These are phyloP conservation scores for Lentinula novae-zelandiae DNA, from an alignment of 1,284 basidiomycete genomes.

Conservation along the genomic window DNA sequence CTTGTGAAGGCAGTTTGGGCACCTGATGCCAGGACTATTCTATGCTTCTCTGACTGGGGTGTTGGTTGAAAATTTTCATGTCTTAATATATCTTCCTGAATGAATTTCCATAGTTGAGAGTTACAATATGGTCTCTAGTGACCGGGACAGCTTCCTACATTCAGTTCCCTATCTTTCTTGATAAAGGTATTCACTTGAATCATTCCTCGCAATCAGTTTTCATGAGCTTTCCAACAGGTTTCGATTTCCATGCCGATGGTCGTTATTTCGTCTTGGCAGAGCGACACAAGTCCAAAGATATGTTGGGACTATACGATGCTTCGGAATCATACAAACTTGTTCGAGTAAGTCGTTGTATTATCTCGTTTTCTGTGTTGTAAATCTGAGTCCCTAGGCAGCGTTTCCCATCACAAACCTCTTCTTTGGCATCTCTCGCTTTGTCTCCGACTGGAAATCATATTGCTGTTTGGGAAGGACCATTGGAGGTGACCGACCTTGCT, in stretches of 20 bases:
- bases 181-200: slow-evolving; percentile 48
- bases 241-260: slow-evolving; percentile 74
- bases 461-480: slow-evolving; percentile 78
- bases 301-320: slow-evolving; percentile 78
- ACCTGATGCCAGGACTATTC: slow-evolving; percentile 70
- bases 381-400: slow-evolving; percentile 43
- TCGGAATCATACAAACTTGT: slow-evolving; percentile 66
- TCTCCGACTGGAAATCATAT: slow-evolving; percentile 81
- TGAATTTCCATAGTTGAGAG: slow-evolving; percentile 52
- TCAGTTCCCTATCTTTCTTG: slow-evolving; percentile 74
- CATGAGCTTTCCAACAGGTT: slow-evolving; percentile 43
- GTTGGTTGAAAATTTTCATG: slow-evolving; percentile 45
- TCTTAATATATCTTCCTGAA: slow-evolving; percentile 3
- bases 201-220: not conserved
- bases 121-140: slow-evolving; percentile 77
- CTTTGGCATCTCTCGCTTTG: slow-evolving; percentile 71
- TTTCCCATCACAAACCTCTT: slow-evolving; percentile 76
- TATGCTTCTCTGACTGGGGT: slow-evolving; percentile 88
- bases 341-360: slow-evolving; percentile 49
- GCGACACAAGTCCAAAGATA: slow-evolving; percentile 83
- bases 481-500: slow-evolving; percentile 54
- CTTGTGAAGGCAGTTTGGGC: slow-evolving; percentile 84
- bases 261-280: slow-evolving; percentile 82
- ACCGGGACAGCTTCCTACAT: slow-evolving; percentile 71
- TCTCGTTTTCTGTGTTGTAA: not conserved